A percentile compares a stretch with the other conserved stretches of the same genome.
Evolutionary conservation across 768 basidiomycete species (phyloP).

Genomic region (Pulveroboletus frians): DNA sequence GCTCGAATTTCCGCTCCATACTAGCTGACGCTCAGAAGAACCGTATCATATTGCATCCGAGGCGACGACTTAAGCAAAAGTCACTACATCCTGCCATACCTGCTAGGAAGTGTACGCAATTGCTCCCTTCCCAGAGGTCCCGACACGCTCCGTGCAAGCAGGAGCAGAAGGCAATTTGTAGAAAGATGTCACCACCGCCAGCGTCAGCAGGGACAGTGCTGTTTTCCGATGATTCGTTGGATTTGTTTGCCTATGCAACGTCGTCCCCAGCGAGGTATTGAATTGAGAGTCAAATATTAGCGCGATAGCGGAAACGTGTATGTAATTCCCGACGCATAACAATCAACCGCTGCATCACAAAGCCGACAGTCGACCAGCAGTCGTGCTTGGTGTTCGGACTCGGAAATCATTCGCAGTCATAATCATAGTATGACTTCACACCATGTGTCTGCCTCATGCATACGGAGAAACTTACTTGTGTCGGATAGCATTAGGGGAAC

Average conservation of each 20-base stretch:
- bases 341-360: not conserved
- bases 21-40: conserved; percentile 38
- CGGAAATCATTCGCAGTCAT: not conserved
- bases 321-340: not conserved
- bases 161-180: conserved; percentile 3
- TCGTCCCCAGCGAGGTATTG: conserved; percentile 27
- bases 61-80: conserved; percentile 1
- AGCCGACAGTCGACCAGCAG: not conserved
- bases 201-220: conserved; percentile 9
- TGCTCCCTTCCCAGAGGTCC: conserved; percentile 7
- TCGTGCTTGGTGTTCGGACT: not conserved
- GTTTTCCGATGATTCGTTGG: conserved; percentile 45
- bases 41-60: conserved; percentile 33
- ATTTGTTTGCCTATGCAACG: conserved; percentile 40
- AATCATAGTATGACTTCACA: not conserved
- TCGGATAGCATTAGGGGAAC: not conserved
- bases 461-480: not conserved
- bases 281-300: not conserved
- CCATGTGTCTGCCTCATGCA: conserved; percentile 24
- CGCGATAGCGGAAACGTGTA: not conserved
- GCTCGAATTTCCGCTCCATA: conserved; percentile 35
- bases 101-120: conserved; percentile 11
- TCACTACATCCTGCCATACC: conserved; percentile 11
- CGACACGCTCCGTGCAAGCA: conserved; percentile 3
- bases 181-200: not conserved